A percentile compares a stretch with the other conserved stretches of the same genome.
Evolutionary conservation across 1,139 yeast genomes (phyloP).

Genomic region (Geotrichum restrictum): DNA sequence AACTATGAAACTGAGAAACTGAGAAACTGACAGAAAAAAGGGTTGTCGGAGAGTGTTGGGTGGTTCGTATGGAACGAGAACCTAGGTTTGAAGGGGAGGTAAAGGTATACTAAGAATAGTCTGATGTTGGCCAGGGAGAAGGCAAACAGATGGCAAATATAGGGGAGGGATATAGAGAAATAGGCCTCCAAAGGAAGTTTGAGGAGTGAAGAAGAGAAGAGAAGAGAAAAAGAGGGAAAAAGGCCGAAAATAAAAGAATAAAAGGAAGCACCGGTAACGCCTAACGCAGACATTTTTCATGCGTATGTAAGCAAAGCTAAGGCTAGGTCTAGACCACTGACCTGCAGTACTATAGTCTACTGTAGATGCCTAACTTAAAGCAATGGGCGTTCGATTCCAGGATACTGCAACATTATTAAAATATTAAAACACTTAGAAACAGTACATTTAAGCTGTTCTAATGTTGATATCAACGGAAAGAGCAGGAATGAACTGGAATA

Average conservation of each 20-base stretch:
- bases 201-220: neutral
- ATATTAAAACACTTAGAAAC: no score
- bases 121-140: neutral
- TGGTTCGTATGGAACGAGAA: no score
- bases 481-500: no score
- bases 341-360: neutral
- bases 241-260: neutral
- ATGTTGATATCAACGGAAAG: no score
- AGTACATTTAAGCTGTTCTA: no score
- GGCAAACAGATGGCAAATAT: neutral
- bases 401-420: neutral
- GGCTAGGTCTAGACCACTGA: no score
- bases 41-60: neutral
- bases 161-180: neutral
- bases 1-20: neutral
- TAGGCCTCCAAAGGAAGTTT: neutral
- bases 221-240: neutral
- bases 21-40: neutral
- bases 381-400: neutral
- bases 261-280: neutral
- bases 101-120: neutral
- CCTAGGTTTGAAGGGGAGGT: neutral
- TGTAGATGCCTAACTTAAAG: neutral
- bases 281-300: neutral
- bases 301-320: neutral